Percentiles rank a stretch among this genome's conserved stretches.
Evolutionary conservation across 495 filamentous ascomycete genomes (phyloP).

Genomic region (Durotheca rogersii): DNA sequence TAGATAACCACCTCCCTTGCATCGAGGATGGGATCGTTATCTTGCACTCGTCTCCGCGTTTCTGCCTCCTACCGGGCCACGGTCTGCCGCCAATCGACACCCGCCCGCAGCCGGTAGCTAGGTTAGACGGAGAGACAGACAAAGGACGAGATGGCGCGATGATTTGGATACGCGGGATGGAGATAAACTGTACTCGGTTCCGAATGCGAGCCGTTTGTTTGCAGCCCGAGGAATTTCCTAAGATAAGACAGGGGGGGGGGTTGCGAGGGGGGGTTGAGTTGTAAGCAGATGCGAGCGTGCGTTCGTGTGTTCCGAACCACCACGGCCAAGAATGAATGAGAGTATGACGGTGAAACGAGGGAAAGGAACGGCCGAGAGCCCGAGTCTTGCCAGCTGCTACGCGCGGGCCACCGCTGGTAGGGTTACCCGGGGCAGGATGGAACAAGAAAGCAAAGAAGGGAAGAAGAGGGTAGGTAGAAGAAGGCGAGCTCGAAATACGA

Average conservation of each 20-base stretch:
- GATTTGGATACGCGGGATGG: conserved; percentile 2
- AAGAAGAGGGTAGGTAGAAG: too few species aligned
- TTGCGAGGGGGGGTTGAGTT: too few species aligned
- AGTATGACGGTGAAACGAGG: conserved; percentile 20
- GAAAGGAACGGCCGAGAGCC: conserved; percentile 27
- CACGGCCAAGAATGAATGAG: conserved; percentile 22
- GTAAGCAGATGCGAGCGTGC: background rate
- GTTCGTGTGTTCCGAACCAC: conserved; percentile 14
- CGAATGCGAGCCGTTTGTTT: conserved; percentile 29
- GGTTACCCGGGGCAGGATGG: too few species aligned
- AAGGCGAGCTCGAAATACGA: too few species aligned
- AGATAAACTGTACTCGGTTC: conserved; percentile 7
- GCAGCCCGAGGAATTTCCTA: conserved; percentile 11
- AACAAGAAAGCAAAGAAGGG: conserved; percentile 19
- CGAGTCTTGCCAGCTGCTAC: conserved; percentile 8
- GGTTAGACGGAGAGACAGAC: conserved; percentile 14
- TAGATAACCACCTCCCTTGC: too few species aligned
- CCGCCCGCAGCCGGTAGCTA: too few species aligned
- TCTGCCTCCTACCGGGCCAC: too few species aligned
- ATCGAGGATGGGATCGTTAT: too few species aligned
- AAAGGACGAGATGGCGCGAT: conserved; percentile 12
- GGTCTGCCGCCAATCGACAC: too few species aligned
- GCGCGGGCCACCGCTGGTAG: conserved; percentile 1
- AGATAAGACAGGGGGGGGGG: conserved; percentile 16
- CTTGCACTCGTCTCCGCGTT: too few species aligned